Conservation (phyloP, 2,329 filamentous ascomycete species). For the Venturia nashicola region DNA sequence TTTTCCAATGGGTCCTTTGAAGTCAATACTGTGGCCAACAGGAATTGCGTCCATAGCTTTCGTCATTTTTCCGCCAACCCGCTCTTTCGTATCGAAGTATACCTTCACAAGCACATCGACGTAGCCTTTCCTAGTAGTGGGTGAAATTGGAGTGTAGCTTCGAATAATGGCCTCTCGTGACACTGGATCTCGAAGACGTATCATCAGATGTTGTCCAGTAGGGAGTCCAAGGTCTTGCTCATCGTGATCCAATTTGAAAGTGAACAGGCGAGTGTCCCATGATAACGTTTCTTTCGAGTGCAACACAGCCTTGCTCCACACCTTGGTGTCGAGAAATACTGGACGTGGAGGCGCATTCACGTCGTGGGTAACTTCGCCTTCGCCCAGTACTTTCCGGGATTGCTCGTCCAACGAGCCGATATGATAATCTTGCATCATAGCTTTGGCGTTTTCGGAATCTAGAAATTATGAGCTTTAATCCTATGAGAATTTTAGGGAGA, state of each 20-base stretch:
- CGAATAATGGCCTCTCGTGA: constrained; percentile 65
- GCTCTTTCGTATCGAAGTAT: constrained; percentile 50
- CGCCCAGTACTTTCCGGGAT: constrained; percentile 42
- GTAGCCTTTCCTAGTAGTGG: constrained; percentile 45
- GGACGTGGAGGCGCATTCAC: constrained; percentile 34
- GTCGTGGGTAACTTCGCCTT: constrained; percentile 29
- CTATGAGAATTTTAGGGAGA: not conserved
- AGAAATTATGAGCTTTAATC: constrained; percentile 17
- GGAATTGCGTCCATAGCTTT: constrained; percentile 62
- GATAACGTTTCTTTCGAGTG: constrained; percentile 58
- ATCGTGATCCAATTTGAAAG: constrained; percentile 62
- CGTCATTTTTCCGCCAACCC: constrained; percentile 68
- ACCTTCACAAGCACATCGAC: constrained; percentile 74
- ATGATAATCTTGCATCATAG: constrained; percentile 79
- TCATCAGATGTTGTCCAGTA: constrained; percentile 76
- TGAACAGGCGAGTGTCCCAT: constrained; percentile 69
- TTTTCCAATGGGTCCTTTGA: constrained; percentile 80
- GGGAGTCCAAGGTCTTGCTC: constrained; percentile 64
- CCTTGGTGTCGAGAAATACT: constrained; percentile 58
- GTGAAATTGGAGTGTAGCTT: constrained; percentile 75
- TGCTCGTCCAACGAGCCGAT: constrained; percentile 61
- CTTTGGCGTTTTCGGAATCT: constrained; percentile 87
- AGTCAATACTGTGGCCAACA: constrained; percentile 61
- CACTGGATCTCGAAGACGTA: constrained; percentile 62
- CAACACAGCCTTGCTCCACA: constrained; percentile 64